Base-by-base conservation (phyloP, 148 eudicot genomes). In the Hydrangea macrophylla region DNA sequence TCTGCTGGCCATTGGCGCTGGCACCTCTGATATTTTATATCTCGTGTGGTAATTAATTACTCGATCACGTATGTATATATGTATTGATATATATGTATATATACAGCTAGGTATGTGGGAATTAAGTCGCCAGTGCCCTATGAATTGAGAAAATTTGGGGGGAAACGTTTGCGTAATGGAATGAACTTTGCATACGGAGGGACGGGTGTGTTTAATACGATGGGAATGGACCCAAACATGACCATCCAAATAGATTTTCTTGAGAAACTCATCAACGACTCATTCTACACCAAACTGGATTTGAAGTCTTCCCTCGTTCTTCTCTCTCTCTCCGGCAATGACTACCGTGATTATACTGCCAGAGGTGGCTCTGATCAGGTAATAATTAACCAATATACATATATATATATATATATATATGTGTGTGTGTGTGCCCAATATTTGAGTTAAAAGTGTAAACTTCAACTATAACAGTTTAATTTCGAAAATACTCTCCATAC, bases 151-250 rank as follows among this genome's bases (percentile, higher is more conserved):
- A 75, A 76, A 11, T 60, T 57, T 48, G 65, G 44, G 0, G 12
- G 22, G 31, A 61, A 76, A 2, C 40, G 70, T n/a, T 25, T 71
- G 55, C 56, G 59, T 39, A 26, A 85, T 20, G 97, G 97, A 12
- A 66, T 89, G 55, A 92, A 92, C 68, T 87, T 92, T 51, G 97
- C 97, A 6, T 81, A 65, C 36, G 97, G 96, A 58, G 97, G 97
- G 48, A 85, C 89, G 0, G 97, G 97, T 12, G 97, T 92, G 9
- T 84, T 87, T 58, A 58, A 83, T 17, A 83, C 92, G 2, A 2
- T 65, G 5, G 75, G 65, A 33, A 68, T 76, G 24, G 79, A 79
- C 69, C 97, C 97, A 20, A 92, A 92, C 79, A 89, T 92, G 92
- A 88, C 86, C 7, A 72, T 87, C 48, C 99, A 94, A 35, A 86